Percentiles rank a stretch among this genome's conserved stretches.
These are phyloP conservation scores for Polygonum maritimum DNA, from an alignment of 148 eudicot species.

Conservation along the genomic window DNA sequence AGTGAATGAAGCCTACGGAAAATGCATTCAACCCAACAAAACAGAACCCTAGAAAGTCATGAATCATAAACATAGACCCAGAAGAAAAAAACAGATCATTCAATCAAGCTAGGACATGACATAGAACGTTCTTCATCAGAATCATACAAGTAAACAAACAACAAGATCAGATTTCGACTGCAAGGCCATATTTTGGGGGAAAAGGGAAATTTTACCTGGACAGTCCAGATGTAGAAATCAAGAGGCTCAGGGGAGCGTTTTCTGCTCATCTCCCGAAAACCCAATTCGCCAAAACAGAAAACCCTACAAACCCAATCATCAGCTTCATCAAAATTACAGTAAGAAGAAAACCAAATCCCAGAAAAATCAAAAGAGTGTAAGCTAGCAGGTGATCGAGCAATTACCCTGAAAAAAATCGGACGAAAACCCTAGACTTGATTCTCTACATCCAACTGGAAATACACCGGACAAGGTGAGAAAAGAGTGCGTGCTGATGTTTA, in stretches of 20 bases:
- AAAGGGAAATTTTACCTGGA: conserved; percentile 30
- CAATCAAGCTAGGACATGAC: not conserved
- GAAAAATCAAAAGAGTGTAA: not conserved
- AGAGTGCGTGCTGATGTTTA: not conserved
- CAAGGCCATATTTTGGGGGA: not conserved
- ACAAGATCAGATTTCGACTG: not conserved
- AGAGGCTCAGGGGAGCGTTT: conserved; percentile 59
- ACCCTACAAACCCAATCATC: not conserved
- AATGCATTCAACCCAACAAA: not conserved
- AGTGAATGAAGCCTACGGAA: not conserved
- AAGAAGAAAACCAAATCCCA: not conserved
- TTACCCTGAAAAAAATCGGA: not conserved
- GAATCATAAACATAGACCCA: not conserved
- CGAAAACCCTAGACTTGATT: conserved; percentile 4
- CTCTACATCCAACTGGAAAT: not conserved
- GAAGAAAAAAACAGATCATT: not conserved
- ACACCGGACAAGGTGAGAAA: not conserved
- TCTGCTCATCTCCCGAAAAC: conserved; percentile 54
- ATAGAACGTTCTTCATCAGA: not conserved
- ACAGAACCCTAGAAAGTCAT: not conserved
- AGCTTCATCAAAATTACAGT: not conserved
- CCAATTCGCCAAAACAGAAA: not conserved
- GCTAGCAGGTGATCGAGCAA: not conserved
- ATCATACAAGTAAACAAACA: not conserved
- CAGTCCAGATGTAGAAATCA: conserved; percentile 74